A percentile compares a stretch with the other conserved stretches of the same genome.
Evolutionary conservation across 768 basidiomycete genomes (phyloP).

Genomic region (Sarcomyxa edulis): DNA sequence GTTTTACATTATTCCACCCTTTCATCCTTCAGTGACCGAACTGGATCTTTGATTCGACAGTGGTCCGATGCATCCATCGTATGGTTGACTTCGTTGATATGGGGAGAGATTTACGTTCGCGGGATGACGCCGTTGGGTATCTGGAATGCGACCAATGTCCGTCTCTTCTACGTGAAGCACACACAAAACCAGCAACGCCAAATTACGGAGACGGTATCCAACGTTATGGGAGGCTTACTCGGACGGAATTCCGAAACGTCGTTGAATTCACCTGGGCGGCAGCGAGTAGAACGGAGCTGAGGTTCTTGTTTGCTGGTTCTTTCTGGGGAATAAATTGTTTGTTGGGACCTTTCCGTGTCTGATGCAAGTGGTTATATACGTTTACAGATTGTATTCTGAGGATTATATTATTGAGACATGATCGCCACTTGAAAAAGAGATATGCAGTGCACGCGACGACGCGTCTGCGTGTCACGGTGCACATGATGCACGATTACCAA

Average conservation of each 20-base stretch:
- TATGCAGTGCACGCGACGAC: no score
- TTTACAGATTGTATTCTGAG: no score
- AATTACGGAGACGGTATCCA: slow-evolving; percentile 73
- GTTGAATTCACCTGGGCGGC: slow-evolving; percentile 9
- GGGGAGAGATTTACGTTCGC: slow-evolving; percentile 93
- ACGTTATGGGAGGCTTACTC: slow-evolving; percentile 75
- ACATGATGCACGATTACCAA: no score
- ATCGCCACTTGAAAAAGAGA: no score
- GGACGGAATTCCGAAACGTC: slow-evolving; percentile 41
- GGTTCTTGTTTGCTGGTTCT: no score
- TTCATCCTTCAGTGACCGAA: slow-evolving; percentile 5
- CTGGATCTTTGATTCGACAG: slow-evolving; percentile 30
- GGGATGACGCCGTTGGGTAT: slow-evolving; percentile 83
- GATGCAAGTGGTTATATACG: no score
- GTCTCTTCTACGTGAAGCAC: slow-evolving; percentile 89
- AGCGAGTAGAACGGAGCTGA: slow-evolving; percentile 4
- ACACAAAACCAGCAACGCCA: slow-evolving; percentile 64
- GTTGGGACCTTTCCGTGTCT: no score
- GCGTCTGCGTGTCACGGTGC: no score
- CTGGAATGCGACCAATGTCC: slow-evolving; percentile 88
- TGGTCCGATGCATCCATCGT: slow-evolving; percentile 91
- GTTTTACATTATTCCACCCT: slow-evolving; percentile 1
- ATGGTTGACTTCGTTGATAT: slow-evolving; percentile 91
- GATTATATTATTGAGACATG: no score
- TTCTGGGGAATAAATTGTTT: no score